These are phyloP conservation scores for Colletotrichum agaves DNA, from an alignment of 2,329 filamentous ascomycete genomes.

Conservation along the genomic window DNA sequence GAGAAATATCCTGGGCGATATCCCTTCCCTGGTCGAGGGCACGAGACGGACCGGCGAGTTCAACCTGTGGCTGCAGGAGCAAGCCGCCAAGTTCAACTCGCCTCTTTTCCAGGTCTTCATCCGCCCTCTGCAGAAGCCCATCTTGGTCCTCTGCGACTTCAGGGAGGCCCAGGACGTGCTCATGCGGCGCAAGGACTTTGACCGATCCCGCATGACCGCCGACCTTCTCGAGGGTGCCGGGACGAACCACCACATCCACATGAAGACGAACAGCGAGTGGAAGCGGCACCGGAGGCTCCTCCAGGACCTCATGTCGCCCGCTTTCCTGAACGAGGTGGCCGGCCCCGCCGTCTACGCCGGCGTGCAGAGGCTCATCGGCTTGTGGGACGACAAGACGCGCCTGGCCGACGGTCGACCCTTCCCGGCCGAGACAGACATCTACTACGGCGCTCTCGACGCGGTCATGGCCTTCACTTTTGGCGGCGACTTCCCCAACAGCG, in stretches of 20 bases:
- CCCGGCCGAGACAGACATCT: constrained; percentile 44
- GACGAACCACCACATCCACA: constrained; percentile 47
- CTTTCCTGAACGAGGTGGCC: constrained; percentile 46
- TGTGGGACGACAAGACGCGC: constrained; percentile 48
- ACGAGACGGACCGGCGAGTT: constrained; percentile 42
- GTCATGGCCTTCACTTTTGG: constrained; percentile 47
- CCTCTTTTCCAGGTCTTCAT: constrained; percentile 61
- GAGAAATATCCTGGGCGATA: constrained; percentile 53
- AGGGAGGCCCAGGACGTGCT: constrained; percentile 53
- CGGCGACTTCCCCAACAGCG: constrained; percentile 17
- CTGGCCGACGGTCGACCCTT: constrained; percentile 48
- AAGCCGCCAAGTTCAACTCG: constrained; percentile 45
- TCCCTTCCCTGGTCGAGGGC: constrained; percentile 52
- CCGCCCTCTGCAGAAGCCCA: constrained; percentile 53
- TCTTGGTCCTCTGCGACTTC: constrained; percentile 54
- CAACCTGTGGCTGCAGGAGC: constrained; percentile 23
- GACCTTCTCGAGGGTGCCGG: constrained; percentile 47
- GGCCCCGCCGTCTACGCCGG: constrained; percentile 48
- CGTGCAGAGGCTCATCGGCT: constrained; percentile 44
- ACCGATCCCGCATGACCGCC: constrained; percentile 44
- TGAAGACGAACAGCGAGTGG: constrained; percentile 46
- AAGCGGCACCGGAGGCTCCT: constrained; percentile 48
- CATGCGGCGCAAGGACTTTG: constrained; percentile 57
- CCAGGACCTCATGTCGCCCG: constrained; percentile 51
- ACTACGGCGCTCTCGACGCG: constrained; percentile 45